These are phyloP conservation scores for Podila epicladia DNA, from an alignment of 192 early-diverging fungal species.

Conservation along the genomic window DNA sequence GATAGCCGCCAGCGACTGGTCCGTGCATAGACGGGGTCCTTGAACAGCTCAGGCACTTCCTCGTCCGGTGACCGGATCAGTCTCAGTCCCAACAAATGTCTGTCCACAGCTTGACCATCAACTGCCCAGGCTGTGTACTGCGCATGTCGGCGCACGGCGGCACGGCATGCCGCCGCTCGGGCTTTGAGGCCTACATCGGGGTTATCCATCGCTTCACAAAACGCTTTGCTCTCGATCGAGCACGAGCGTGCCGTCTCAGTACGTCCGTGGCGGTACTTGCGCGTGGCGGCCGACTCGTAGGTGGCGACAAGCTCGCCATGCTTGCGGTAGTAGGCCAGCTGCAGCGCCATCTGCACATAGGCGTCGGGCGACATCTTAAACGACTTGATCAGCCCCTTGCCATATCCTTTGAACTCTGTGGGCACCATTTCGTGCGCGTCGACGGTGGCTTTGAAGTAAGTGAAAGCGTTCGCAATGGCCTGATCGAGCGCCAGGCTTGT, in stretches of 20 bases:
- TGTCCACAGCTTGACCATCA: slow-evolving; percentile 82
- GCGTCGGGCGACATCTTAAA: slow-evolving; percentile 79
- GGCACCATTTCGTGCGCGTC: slow-evolving; percentile 69
- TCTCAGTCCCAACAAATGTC: slow-evolving; percentile 86
- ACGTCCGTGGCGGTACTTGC: slow-evolving; percentile 85
- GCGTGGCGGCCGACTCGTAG: slow-evolving; percentile 88
- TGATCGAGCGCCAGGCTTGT: slow-evolving; percentile 52
- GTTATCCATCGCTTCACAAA: slow-evolving; percentile 74
- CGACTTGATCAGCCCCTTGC: slow-evolving; percentile 57
- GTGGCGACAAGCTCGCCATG: slow-evolving; percentile 73
- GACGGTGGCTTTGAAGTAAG: slow-evolving; percentile 73
- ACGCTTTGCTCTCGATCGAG: slow-evolving; percentile 73
- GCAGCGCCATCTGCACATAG: slow-evolving; percentile 89
- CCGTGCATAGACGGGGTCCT: slow-evolving; percentile 73
- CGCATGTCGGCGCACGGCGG: slow-evolving; percentile 74
- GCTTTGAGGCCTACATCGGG: slow-evolving; percentile 47
- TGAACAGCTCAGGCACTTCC: slow-evolving; percentile 53
- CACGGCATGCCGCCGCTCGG: slow-evolving; percentile 60
- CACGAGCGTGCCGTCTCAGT: slow-evolving; percentile 90
- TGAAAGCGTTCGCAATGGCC: slow-evolving; percentile 67
- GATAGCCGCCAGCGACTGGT: slow-evolving; percentile 79
- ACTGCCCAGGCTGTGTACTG: slow-evolving; percentile 74
- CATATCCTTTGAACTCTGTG: slow-evolving; percentile 78
- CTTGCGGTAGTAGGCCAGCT: slow-evolving; percentile 84
- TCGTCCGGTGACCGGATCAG: slow-evolving; percentile 56